Conservation (phyloP, 352 stramenopile genomes). For the Phytophthora cryptogea region DNA sequence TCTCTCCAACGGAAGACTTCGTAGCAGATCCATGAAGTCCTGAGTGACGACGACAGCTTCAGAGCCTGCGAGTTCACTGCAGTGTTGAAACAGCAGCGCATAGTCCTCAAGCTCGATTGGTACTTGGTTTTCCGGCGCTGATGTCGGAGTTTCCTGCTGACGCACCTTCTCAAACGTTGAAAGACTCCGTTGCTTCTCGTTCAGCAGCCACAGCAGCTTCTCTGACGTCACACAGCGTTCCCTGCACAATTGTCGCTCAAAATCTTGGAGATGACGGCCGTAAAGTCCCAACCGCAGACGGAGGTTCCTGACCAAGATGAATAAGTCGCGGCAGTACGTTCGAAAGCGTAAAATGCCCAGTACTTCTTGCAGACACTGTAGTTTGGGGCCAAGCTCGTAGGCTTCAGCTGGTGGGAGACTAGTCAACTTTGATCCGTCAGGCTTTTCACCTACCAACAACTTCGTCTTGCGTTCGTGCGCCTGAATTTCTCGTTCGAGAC, state of each 20-base stretch:
- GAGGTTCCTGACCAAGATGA: slow-evolving; percentile 40
- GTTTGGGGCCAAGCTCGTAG: slow-evolving; percentile 41
- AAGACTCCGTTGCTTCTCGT: slow-evolving; percentile 12
- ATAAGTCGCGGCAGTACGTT: slow-evolving; percentile 50
- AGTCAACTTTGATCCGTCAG: slow-evolving; percentile 10
- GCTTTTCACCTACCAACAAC: neutral
- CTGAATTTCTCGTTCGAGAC: slow-evolving; percentile 30
- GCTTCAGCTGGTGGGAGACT: slow-evolving; percentile 26
- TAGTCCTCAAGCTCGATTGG: slow-evolving; percentile 48
- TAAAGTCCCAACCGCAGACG: slow-evolving; percentile 45
- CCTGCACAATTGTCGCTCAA: slow-evolving; percentile 23
- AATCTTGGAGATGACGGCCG: slow-evolving; percentile 14
- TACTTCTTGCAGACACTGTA: slow-evolving; percentile 60
- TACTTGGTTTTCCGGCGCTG: neutral
- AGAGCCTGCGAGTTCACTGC: slow-evolving; percentile 27
- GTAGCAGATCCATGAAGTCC: slow-evolving; percentile 46
- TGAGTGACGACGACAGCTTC: slow-evolving; percentile 25
- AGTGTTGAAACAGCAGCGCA: slow-evolving; percentile 56
- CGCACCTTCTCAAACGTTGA: slow-evolving; percentile 1
- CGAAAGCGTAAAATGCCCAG: slow-evolving; percentile 45
- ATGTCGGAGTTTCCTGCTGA: too few species aligned
- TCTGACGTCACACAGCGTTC: slow-evolving; percentile 20
- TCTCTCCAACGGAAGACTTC: slow-evolving; percentile 39
- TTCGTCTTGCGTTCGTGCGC: slow-evolving; percentile 24
- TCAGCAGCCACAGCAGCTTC: slow-evolving; percentile 23